A percentile compares a stretch with the other conserved stretches of the same genome.
Conservation (phyloP, 177 flowering plant genomes). For the Vitis hybrid region DNA sequence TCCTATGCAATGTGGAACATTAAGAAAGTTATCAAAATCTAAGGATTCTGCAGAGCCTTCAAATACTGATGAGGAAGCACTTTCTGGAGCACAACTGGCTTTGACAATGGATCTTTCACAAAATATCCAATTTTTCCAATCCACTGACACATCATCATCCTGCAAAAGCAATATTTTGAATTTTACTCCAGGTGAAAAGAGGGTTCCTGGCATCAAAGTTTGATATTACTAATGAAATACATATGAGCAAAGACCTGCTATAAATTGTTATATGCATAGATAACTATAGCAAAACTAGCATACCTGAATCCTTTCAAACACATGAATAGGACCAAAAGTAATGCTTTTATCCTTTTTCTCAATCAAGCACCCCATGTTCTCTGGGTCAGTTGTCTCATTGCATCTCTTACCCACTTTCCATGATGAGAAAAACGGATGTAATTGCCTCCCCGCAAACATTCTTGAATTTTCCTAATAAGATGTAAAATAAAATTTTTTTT, state of each 20-base stretch:
- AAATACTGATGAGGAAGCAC: constrained; percentile 23
- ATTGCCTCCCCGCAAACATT: constrained; percentile 65
- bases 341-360: constrained; percentile 26
- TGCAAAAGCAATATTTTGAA: constrained; percentile 18
- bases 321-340: constrained; percentile 64
- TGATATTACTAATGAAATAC: not conserved
- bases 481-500: constrained; percentile 9
- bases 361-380: constrained; percentile 19
- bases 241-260: not conserved
- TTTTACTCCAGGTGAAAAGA: not conserved
- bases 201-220: not conserved
- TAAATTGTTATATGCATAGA: not conserved
- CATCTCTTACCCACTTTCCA: constrained; percentile 50
- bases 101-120: constrained; percentile 28
- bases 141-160: constrained; percentile 49
- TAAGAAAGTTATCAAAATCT: constrained; percentile 35
- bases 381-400: constrained; percentile 37
- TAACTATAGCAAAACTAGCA: constrained; percentile 1
- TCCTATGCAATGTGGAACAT: constrained; percentile 12
- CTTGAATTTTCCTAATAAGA: constrained; percentile 76
- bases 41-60: constrained; percentile 43
- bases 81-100: constrained; percentile 23
- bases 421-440: constrained; percentile 84
- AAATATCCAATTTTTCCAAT: constrained; percentile 80
- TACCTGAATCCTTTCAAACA: constrained; percentile 68